Base-by-base conservation (phyloP, 192 early-diverging fungal species). In the Dispira simplex region DNA sequence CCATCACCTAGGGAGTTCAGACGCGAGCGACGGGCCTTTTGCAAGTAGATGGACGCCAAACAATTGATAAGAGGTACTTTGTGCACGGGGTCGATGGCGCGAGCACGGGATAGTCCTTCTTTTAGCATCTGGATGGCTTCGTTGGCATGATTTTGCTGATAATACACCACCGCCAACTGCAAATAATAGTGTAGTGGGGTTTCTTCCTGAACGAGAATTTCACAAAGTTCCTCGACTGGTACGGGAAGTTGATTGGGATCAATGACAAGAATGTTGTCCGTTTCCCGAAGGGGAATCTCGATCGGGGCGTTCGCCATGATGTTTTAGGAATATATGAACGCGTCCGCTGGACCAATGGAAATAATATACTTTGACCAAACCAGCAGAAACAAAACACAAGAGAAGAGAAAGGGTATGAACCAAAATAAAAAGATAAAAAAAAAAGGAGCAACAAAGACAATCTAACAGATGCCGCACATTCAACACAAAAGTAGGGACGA, bases 81-180 rank as follows among this genome's bases (percentile, higher is more conserved):
- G 12, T 67, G 68, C 11, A 67, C 64, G 68, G 67, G 68, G 73
- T 72, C 67, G 27, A 66, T 67, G 43, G 44, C 25, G 14, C 45
- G 64, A 75, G 75, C 77, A 65, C 63, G 71, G 64, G 66, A 66
- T 25, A 88, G 69, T 8, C 83, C 84, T 21, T 76, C 75, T 27
- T 72, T 77, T 27, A 85, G 63, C 10, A 82, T 77, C 25, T 68
- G 73, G 16, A 85, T 78, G 8, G 81, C 77, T 53, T 81, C 75
- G 6, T 85, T 79, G 18, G 75, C 64, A 45, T 80, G 77, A 11
- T 77, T 75, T 56, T 87, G 83, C 56, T 80, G 77, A 64, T 83
- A 82, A 73, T 90, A 92, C 69, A 89, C 90, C 28, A 86, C 81
- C 25, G 87, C 85, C 73, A 91, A 85, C 23, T 81, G 68, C 25